Conservation (phyloP, 2,329 filamentous ascomycete genomes). For the Truncatella angustata region DNA sequence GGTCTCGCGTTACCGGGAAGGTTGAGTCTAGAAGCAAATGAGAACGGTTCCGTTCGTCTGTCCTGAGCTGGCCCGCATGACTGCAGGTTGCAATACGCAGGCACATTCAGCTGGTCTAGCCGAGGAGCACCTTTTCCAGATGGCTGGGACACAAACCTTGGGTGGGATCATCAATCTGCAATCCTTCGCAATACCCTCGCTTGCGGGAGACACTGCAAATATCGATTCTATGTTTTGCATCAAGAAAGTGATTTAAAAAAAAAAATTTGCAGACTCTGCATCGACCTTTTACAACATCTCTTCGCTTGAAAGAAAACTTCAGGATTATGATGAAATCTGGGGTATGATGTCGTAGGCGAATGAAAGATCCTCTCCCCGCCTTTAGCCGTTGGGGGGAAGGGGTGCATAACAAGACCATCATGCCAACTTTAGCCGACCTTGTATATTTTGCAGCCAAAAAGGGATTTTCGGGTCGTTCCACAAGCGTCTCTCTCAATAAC, state of each 20-base stretch:
- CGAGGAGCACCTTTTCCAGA: no score
- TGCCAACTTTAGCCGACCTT: slow-evolving; percentile 2
- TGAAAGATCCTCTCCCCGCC: background rate
- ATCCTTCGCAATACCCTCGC: background rate
- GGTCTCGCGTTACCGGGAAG: no score
- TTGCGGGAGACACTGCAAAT: no score
- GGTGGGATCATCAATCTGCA: background rate
- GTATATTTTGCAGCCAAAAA: no score
- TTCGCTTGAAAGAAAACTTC: background rate
- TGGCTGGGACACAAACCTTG: background rate
- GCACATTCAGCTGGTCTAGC: background rate
- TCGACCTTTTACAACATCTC: no score
- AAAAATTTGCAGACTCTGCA: no score
- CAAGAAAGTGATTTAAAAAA: no score
- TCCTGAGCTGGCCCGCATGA: background rate
- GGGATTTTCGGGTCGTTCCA: no score
- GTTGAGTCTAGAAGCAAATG: background rate
- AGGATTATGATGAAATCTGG: background rate
- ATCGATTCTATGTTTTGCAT: no score
- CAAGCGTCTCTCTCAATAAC: no score
- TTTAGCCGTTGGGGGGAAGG: slow-evolving; percentile 4
- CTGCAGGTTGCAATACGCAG: background rate
- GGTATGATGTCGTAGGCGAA: background rate
- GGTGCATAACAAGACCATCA: no score
- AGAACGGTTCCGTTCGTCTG: background rate